phyloP scores from a whole-genome alignment of 73 alveolate species.

The Uronychia setigera region DNA sequence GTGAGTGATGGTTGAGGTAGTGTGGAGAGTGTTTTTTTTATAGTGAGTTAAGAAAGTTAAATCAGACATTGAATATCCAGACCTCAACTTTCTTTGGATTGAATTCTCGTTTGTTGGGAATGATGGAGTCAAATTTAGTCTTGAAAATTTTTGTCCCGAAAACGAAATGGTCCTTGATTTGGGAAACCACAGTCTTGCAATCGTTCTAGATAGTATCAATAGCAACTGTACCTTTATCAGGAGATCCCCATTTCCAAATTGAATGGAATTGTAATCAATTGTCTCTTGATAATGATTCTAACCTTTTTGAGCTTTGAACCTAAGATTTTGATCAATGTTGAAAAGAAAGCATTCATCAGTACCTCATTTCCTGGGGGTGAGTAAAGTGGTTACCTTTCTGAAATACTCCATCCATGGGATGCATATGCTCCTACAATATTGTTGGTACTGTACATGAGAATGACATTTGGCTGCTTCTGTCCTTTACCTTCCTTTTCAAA shows the following conservation, averaged over 20 bases:
- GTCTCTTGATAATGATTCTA: slow-evolving; percentile 41
- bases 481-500: slow-evolving; percentile 47
- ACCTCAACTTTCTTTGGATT: slow-evolving; percentile 51
- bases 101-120: slow-evolving; percentile 33
- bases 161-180: slow-evolving; percentile 40
- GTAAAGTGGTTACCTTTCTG: slow-evolving; percentile 29
- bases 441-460: slow-evolving; percentile 38
- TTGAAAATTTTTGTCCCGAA: slow-evolving; percentile 43
- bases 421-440: slow-evolving; percentile 68
- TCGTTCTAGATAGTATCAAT: background rate
- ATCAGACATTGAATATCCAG: slow-evolving; percentile 36
- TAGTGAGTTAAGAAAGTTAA: too few species aligned
- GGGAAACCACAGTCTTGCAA: slow-evolving; percentile 15
- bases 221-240: slow-evolving; percentile 24
- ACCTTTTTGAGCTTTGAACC: slow-evolving; percentile 51
- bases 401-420: slow-evolving; percentile 62
- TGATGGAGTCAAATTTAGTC: slow-evolving; percentile 31
- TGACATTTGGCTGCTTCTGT: slow-evolving; percentile 40
- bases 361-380: slow-evolving; percentile 25
- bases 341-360: slow-evolving; percentile 54
- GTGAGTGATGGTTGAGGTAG: too few species aligned
- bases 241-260: slow-evolving; percentile 51
- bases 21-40: too few species aligned
- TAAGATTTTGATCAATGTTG: slow-evolving; percentile 40
- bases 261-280: slow-evolving; percentile 14